Base-by-base conservation (phyloP, 2,329 filamentous ascomycete genomes). In the Fusarium palustre region DNA sequence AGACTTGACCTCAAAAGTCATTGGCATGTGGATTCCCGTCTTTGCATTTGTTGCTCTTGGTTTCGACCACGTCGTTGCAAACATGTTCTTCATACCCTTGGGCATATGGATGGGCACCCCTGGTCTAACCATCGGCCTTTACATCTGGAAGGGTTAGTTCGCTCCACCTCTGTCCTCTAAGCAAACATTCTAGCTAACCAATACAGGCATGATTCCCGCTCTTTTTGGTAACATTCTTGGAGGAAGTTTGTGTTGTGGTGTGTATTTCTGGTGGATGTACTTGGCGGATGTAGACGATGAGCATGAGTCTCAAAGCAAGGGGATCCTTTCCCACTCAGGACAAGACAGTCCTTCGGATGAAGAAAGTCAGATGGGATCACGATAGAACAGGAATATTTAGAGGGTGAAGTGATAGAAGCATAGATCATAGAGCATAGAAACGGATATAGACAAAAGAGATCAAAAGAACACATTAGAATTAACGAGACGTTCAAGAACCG, bases 51-150 rank as follows among this genome's bases (percentile, higher is more conserved):
- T 87, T 0, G 81, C 81, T 0, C 76, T 86, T 1, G 83, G 82
- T 0, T 80, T 87, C 3, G 86, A 88, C 42, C 86, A 88, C 73
- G 85, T 87, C 31, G 81, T 88, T 5, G 85, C 86, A 28, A 88
- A 87, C 59, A 87, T 87, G 85, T 85, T 83, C 57, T 84, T 86
- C 42, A 79, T 84, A 31, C 85, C 86, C 0, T 72, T 86, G 53
- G 84, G 79, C 1, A 86, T 88, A 22, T 88, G 81, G 77, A 72
- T 84, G 7, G 77, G 79, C 0, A 80, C 83, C 0, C 80, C 83
- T 0, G 76, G 76, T 0, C 77, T 88, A 28, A 81, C 76, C 0
- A 79, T 85, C 0, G 79, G 81, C 0, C 76, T 86, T 25, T 88
- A 88, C 59, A 85, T 88, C 68, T 88, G 85, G 84, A 87, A 88